Base-by-base conservation (phyloP, 2,329 filamentous ascomycete genomes). In the Aureobasidium sp. region DNA sequence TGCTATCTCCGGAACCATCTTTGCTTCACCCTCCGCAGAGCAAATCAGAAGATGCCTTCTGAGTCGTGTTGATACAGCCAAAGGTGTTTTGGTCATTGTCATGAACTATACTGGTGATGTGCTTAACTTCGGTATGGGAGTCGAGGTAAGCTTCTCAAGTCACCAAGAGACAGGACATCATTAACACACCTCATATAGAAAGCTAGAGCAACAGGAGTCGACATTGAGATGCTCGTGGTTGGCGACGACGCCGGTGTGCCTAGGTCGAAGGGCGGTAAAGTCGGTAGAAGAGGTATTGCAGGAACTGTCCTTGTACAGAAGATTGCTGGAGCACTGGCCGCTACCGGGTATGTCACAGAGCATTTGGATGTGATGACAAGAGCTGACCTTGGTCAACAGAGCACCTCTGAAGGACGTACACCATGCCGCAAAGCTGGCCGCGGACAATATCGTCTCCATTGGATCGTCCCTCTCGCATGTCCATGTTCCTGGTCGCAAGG, bases 171-270 rank as follows among this genome's bases (percentile, higher is more conserved):
- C 5, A 5, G 27, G 24, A 10, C 15, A n/a, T n/a, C 6, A 96
- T 77, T 97, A 97, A 72, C 34, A 37, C 34, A 37, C 92, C 92
- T 20, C 61, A 1, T 24, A 5, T 15, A 60, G 46, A 51, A 46
- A 78, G 92, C 92, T 17, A 87, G 88, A 63, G 91, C 91, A 1
- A 84, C 85, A 0, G 92, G 91, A 0, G 76, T 91, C 27, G 77
- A 85, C 20, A 89, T 90, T 0, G 89, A 96, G 72, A 96, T 97
- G 88, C 86, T 96, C 10, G 88, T 96, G 9, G 90, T 97, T 8
- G 91, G 87, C 6, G 93, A 97, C 70, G 93, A 97, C 74, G 92
- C 92, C 3, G 92, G 92, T 47, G 92, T 97, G 50, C 92, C 92
- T 1, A 81, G 91, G 63, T 81, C 79, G 59, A 87, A 87, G 72